Evolutionary conservation across 2,329 filamentous ascomycete genomes (phyloP), one percentile per base, ranked within the genome.

Genomic region (Xylaria sp.): DNA sequence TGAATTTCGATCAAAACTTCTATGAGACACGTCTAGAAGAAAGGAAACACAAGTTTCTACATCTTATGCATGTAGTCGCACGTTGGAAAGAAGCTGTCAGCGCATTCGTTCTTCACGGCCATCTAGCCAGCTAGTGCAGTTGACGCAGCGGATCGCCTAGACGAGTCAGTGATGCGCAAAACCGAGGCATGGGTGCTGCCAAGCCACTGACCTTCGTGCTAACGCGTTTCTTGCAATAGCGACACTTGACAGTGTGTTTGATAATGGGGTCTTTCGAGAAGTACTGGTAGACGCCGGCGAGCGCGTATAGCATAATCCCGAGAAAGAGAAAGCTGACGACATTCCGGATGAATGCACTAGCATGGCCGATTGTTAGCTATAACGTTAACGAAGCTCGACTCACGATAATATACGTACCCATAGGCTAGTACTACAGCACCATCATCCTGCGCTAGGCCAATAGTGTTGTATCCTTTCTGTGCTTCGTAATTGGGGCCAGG

Each of bases 361-460:
- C 28, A 57, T 4, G 25, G n/a, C 8, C 8, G 44, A 15, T 4
- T 20, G 41, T 48, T 56, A 23, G 63, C 32, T 56, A 10, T n/a
- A 39, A 60, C 39, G 44, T 37, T 7, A 25, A 3, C 8, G 46
- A 54, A 8, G 13, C 5, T 37, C 39, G 20, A 46, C 8, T 44
- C 1, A 25, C 34, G 10, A 18, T 9, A 20, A 54, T 48, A 32
- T 15, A 78, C 84, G 59, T 75, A 90, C 85, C 91, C 91, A 72
- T 92, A 93, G 0, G 91, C 90, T 82, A 93, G 84, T 23, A 93
- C 87, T 0, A 93, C 87, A 1, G 91, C 91, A 1, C 91, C 91
- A 72, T 94, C 91, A 4, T 88, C 86, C 69, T 90, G 85, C 1
- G 91, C 92, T 76, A 91, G 89, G 52, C 87, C 82, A 7, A 92